Conservation (phyloP, 2,329 filamentous ascomycete genomes). For the Fusarium algeriense region DNA sequence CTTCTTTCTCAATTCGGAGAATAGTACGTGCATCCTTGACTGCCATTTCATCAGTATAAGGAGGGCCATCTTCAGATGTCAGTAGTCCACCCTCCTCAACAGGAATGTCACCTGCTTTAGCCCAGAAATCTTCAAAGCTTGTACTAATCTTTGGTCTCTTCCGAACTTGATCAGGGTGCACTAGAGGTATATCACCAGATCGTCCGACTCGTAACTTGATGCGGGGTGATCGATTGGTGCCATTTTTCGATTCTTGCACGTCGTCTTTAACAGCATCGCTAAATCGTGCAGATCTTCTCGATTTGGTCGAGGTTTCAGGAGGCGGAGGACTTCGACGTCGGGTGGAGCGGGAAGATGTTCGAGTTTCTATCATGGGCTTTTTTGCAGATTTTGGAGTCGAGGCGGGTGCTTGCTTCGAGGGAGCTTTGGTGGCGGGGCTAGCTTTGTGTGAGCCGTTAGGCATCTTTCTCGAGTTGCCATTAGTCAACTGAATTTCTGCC, state of each 20-base stretch:
- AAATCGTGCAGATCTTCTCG: constrained; percentile 58
- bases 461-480: constrained; percentile 45
- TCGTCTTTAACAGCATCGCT: constrained; percentile 46
- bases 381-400: constrained; percentile 50
- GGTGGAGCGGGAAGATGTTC: constrained; percentile 49
- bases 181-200: constrained; percentile 62
- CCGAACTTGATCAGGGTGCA: constrained; percentile 70
- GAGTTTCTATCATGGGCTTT: constrained; percentile 47
- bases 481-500: constrained; percentile 44
- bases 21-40: constrained; percentile 77
- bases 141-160: constrained; percentile 65
- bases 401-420: constrained; percentile 38
- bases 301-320: constrained; percentile 57
- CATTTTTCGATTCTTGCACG: constrained; percentile 33
- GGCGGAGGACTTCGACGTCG: constrained; percentile 58
- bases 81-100: constrained; percentile 70
- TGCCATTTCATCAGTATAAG: constrained; percentile 72
- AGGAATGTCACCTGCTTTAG: constrained; percentile 62
- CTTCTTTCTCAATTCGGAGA: constrained; percentile 77
- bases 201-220: constrained; percentile 62
- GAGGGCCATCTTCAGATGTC: constrained; percentile 66
- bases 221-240: constrained; percentile 54
- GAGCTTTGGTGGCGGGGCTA: constrained; percentile 44
- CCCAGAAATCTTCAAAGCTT: constrained; percentile 70
- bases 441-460: constrained; percentile 46